Conservation (phyloP, 345 rosid species). For the Citrus cavaleriei region DNA sequence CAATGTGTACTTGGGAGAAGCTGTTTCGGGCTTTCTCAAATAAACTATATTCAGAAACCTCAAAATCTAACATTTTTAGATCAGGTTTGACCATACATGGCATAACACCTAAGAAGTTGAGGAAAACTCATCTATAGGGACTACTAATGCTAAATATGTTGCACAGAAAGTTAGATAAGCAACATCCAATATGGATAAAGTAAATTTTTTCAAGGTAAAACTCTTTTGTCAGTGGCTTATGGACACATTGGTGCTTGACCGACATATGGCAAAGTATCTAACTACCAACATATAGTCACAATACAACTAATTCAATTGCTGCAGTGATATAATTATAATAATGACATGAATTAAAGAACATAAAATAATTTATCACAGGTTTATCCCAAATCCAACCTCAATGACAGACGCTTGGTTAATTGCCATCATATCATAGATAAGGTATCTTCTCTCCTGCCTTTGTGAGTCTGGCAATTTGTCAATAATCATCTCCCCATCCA, state of each 20-base stretch:
- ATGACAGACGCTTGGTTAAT: conserved; percentile 59
- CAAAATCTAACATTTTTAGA: not conserved
- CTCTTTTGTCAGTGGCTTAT: not conserved
- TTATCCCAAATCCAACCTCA: conserved; percentile 55
- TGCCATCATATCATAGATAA: conserved; percentile 95
- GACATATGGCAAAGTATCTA: not conserved
- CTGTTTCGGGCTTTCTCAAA: not conserved
- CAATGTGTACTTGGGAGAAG: not conserved
- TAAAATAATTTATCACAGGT: not conserved
- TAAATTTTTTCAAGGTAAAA: not conserved
- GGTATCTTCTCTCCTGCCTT: conserved; percentile 96
- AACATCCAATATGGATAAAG: not conserved
- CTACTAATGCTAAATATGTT: not conserved
- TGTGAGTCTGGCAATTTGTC: conserved; percentile 87
- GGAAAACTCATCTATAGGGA: not conserved
- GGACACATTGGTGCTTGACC: not conserved
- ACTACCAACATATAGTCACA: not conserved
- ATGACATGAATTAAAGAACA: not conserved
- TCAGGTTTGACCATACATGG: not conserved
- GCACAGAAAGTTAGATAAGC: not conserved
- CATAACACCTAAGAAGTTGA: not conserved
- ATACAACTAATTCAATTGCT: not conserved
- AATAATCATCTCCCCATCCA: conserved; percentile 98
- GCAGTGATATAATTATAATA: not conserved
- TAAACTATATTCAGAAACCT: not conserved